Evolutionary conservation across 768 basidiomycete species (phyloP), one percentile per base, ranked within the genome.

Genomic region (Asterophora lycoperdoides): DNA sequence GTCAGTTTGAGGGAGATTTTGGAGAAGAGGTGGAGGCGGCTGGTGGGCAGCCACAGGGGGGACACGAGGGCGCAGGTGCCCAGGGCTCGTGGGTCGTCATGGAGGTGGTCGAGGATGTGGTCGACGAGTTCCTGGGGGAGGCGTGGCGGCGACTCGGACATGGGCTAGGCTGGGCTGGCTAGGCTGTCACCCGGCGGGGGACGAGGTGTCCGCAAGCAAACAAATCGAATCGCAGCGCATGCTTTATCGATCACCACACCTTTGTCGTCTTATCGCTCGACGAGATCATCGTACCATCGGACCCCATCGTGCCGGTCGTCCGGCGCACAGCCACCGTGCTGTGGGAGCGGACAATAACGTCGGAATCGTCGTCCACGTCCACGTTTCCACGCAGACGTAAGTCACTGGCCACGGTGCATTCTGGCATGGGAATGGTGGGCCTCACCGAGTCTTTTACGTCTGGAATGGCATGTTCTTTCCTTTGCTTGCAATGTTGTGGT

Each of bases 41-140:
- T 67, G 1, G 68, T 59, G 10, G 68, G 65, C 10, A 70, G 64
- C 72, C 74, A 77, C 28, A 68, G 61, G 2, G 61, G 60, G 55
- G 63, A 67, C 2, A 74, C 70, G 41, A 65, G 63, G 3, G 73
- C 62, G 49, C 74, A 76, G 32, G 48, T 47, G 36, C 44, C 55
- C 39, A 75, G 57, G 15, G 67, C 52, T 34, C 44, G 3, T 15
- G 52, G 53, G 47, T 73, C 67, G 53, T 69, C 63, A 57, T 68
- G 57, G 30, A 76, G 62, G 52, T 74, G 64, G 63, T 75, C 75
- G 58, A 77, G 63, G 55, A 75, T 70, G 47, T 69, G 60, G 64
- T 76, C 75, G n/a, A 72, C 64, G 36, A 75, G 68, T 56, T 76
- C 74, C 55, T 76, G 74, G 1, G 74, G 74, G 8, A 75, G 65